These are phyloP conservation scores for Fusarium sp. DNA, from an alignment of 2,329 filamentous ascomycete species.

Conservation along the genomic window DNA sequence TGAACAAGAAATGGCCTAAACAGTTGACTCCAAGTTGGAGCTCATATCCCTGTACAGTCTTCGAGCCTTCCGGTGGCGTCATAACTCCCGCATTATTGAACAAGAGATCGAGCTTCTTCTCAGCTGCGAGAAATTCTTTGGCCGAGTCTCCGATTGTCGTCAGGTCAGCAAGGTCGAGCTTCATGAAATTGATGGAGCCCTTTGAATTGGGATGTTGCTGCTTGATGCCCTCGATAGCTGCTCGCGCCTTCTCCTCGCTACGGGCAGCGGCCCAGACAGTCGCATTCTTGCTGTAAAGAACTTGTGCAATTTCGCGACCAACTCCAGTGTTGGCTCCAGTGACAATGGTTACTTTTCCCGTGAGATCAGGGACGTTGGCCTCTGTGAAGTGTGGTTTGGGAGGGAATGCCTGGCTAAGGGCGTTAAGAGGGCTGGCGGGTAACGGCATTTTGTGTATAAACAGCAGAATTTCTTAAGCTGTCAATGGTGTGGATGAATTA, in stretches of 20 bases:
- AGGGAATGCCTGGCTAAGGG: constrained; percentile 42
- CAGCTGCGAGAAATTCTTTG: constrained; percentile 48
- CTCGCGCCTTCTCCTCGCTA: constrained; percentile 57
- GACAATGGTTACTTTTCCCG: constrained; percentile 66
- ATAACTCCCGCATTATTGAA: constrained; percentile 63
- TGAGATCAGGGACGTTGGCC: constrained; percentile 73
- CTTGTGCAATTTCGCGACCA: constrained; percentile 64
- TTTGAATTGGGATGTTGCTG: constrained; percentile 51
- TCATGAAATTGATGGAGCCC: constrained; percentile 58
- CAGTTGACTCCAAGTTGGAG: constrained; percentile 59
- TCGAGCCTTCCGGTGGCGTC: constrained; percentile 55
- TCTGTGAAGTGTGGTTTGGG: constrained; percentile 45
- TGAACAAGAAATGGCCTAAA: constrained; percentile 57
- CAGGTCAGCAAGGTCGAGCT: constrained; percentile 61
- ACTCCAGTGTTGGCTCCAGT: constrained; percentile 60
- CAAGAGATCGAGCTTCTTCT: constrained; percentile 55
- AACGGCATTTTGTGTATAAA: constrained; percentile 9
- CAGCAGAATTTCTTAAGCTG: neutral
- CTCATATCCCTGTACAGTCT: constrained; percentile 58
- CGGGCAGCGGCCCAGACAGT: constrained; percentile 69
- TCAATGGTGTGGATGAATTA: neutral
- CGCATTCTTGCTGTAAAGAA: constrained; percentile 66
- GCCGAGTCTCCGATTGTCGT: constrained; percentile 52
- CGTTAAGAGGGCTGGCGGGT: constrained; percentile 25
- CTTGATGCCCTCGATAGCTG: constrained; percentile 61